Evolutionary conservation across 108 stramenopile species (phyloP), one percentile per base, ranked within the genome.

Genomic region (Fistulifera pelliculosa): DNA sequence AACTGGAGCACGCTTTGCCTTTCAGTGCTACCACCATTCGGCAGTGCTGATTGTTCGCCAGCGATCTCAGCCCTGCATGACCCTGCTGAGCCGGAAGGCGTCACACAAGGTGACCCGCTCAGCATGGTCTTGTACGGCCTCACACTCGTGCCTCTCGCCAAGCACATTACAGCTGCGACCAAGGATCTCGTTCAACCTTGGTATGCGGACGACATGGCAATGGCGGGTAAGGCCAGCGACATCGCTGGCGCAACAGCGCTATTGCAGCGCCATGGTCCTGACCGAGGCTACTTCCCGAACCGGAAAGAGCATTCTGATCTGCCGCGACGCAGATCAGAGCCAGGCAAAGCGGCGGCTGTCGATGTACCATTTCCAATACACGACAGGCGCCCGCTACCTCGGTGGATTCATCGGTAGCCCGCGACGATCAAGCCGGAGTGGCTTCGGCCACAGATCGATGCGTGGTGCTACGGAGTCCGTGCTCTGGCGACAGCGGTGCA

Each of bases 101-200:
- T 51, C 7, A 64, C 56, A 1, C 71, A 68, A 45, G 66, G 71
- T 8, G 57, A 68, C 28, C 71, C 66, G 1, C 54, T 72, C 15
- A 47, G 60, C 5, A 72, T 72, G 71, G 25, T 63, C 1, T 24
- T 66, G 12, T 71, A 65, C 49, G 64, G 70, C 3, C n/a, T 71
- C 26, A 43, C 40, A 12, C 49, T 72, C 14, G 22, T 65, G 18
- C 71, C 71, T 7, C 41, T 72, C 3, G 40, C 38, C 14, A 35
- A 50, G 41, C 15, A 0, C 23, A 38, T 72, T 14, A 25, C 44
- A 13, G 14, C 39, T 11, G 47, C 31, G 3, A 38, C 48, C 21
- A 60, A 59, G 2, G 24, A 16, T 14, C 39, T 52, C 0, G 4
- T 42, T 14, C 64, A 61, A 26, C 70, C 70, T 31, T 66, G 54